Evolutionary conservation across 345 rosid genomes (phyloP), one percentile per base, ranked within the genome.

Genomic region (Euclidium syriacum): DNA sequence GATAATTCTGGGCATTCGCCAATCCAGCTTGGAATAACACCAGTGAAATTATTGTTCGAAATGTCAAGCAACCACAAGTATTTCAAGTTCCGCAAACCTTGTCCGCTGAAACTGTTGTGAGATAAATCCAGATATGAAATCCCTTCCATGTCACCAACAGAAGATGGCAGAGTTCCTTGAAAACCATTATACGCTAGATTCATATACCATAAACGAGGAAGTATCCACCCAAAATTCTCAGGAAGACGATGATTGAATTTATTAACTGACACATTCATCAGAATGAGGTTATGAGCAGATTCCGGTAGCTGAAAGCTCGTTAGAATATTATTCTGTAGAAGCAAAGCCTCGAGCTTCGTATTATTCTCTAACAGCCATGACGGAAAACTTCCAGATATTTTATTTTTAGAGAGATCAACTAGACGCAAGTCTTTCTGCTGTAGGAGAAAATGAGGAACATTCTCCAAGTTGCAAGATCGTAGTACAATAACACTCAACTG

Each of bases 311-410:
- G n/a, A n/a, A n/a, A n/a, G n/a, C n/a, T n/a, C n/a, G n/a, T n/a
- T n/a, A n/a, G n/a, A n/a, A n/a, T n/a, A 38, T 57, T 57, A n/a
- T 24, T 39, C 11, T 7, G 8, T 18, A 57, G 7, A 57, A 36
- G 25, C 32, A 57, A 41, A 6, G 2, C 32, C 12, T 39, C 35
- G 4, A 57, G 27, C 4, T 19, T 22, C 11, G 33, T 20, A 20
- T 57, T 57, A 39, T 39, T 39, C 33, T 36, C 11, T 11, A 57
- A 22, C 32, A 57, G 32, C 62, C 62, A 57, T 20, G 48, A 2
- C 12, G 62, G 62, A 20, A 57, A 39, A 23, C 6, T 33, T 57
- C 48, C 62, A 5, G 6, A 29, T 32, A 57, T 35, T 6, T 35
- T 57, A 16, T 39, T 57, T 8, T 39, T n/a, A n/a, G n/a, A n/a